phyloP scores from a whole-genome alignment of 805 yeast genomes.

The Scheffersomyces spartinae region DNA sequence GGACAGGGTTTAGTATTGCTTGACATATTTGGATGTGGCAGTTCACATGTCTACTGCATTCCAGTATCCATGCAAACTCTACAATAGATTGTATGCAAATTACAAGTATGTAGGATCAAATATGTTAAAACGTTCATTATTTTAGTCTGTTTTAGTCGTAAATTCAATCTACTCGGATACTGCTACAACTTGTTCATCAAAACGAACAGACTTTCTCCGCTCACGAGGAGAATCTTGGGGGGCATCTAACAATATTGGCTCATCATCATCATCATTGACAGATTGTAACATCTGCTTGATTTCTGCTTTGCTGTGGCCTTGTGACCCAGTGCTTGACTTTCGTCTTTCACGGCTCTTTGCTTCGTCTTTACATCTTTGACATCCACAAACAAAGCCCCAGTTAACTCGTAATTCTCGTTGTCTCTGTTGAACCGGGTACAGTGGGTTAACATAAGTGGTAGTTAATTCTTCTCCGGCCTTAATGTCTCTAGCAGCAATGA shows the following conservation, averaged over 20 bases:
- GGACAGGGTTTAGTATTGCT: too few relatives aligned
- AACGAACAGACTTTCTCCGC: slow-evolving; percentile 56
- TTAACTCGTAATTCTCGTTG: slow-evolving; percentile 54
- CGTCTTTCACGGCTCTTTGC: slow-evolving; percentile 31
- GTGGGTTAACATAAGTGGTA: slow-evolving; percentile 61
- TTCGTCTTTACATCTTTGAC: slow-evolving; percentile 55
- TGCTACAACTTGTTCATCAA: slow-evolving; percentile 50
- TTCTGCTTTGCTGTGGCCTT: slow-evolving; percentile 20
- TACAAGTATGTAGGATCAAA: too few relatives aligned
- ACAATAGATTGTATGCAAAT: too few relatives aligned
- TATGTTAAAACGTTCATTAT: too few relatives aligned
- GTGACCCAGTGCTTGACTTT: slow-evolving; percentile 26
- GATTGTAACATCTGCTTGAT: slow-evolving; percentile 34
- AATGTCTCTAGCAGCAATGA: slow-evolving; percentile 48
- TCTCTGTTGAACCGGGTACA: slow-evolving; percentile 49
- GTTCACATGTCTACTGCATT: too few relatives aligned
- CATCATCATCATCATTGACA: slow-evolving; percentile 17
- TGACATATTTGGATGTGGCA: too few relatives aligned
- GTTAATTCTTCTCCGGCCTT: slow-evolving; percentile 55
- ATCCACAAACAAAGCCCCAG: slow-evolving; percentile 71
- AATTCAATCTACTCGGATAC: slow-evolving; percentile 21
- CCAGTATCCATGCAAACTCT: too few relatives aligned
- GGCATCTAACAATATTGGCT: slow-evolving; percentile 37
- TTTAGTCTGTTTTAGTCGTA: not conserved
- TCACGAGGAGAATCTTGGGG: slow-evolving; percentile 27